phyloP scores from a whole-genome alignment of 768 basidiomycete genomes.

The Phallus indusiatus region DNA sequence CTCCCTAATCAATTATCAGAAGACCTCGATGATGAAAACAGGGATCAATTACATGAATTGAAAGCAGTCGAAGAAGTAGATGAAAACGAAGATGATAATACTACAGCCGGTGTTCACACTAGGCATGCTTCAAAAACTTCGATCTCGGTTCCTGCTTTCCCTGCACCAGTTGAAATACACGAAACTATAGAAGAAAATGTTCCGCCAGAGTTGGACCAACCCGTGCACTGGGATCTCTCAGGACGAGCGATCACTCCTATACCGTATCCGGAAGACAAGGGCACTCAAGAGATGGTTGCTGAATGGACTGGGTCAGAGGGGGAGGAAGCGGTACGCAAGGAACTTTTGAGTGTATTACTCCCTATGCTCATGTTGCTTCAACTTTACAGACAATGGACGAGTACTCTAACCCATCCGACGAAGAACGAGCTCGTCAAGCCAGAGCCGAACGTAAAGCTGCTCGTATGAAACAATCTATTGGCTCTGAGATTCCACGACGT shows the following conservation, averaged over 20 bases:
- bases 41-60: constrained; percentile 18
- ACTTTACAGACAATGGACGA: constrained; percentile 65
- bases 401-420: constrained; percentile 87
- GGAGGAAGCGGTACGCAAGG: constrained; percentile 7
- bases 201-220: constrained; percentile 4
- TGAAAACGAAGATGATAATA: constrained; percentile 28
- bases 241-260: constrained; percentile 1
- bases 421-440: constrained; percentile 67
- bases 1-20: neutral
- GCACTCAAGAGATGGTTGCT: constrained; percentile 25
- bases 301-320: constrained; percentile 87
- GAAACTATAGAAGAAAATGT: constrained; percentile 16
- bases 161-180: constrained; percentile 24
- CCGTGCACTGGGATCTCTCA: constrained; percentile 4
- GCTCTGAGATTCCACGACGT: constrained; percentile 55
- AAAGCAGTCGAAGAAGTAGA: constrained; percentile 17
- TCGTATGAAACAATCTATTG: constrained; percentile 25
- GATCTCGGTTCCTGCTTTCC: constrained; percentile 43
- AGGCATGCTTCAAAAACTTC: constrained; percentile 61
- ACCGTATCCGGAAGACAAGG: neutral
- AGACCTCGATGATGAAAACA: neutral
- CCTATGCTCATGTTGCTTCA: constrained; percentile 8
- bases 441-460: constrained; percentile 56
- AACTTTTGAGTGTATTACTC: neutral
- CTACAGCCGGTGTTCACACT: constrained; percentile 43